A percentile compares a stretch with the other conserved stretches of the same genome.
Conservation (phyloP, 2,329 filamentous ascomycete genomes). For the Ophiostoma montium region DNA sequence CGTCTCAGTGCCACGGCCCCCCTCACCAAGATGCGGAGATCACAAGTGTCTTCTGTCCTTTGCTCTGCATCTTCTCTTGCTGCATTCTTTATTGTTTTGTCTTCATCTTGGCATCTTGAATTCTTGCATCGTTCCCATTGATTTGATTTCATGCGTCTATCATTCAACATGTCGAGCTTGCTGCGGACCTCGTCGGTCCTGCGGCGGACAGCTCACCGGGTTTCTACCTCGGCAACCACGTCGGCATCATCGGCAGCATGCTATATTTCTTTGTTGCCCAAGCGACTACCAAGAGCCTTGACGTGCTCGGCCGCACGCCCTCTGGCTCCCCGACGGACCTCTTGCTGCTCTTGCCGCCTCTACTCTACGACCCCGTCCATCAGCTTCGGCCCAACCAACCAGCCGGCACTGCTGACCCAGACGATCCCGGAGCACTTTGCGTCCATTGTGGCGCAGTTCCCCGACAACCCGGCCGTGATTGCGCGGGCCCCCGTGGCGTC, state of each 20-base stretch:
- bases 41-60: no score
- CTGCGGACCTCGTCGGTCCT: not conserved
- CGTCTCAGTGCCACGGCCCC: no score
- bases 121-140: no score
- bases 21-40: no score
- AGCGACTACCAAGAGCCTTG: not conserved
- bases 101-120: not conserved
- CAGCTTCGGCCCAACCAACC: not conserved
- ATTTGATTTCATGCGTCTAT: no score
- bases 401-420: slow-evolving; percentile 52
- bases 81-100: no score
- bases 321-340: not conserved
- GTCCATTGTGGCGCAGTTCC: slow-evolving; percentile 46
- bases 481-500: slow-evolving; percentile 28
- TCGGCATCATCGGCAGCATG: not conserved
- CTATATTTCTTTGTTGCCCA: no score
- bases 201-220: not conserved
- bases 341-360: not conserved
- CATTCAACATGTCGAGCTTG: not conserved
- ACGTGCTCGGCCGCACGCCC: not conserved
- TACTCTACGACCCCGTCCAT: slow-evolving; percentile 2
- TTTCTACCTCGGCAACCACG: not conserved
- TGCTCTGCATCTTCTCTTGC: no score
- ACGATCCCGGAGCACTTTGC: slow-evolving; percentile 64
- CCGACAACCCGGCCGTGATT: slow-evolving; percentile 48